Base-by-base conservation (phyloP, 2,329 filamentous ascomycete genomes). In the Penicillium sp. region DNA sequence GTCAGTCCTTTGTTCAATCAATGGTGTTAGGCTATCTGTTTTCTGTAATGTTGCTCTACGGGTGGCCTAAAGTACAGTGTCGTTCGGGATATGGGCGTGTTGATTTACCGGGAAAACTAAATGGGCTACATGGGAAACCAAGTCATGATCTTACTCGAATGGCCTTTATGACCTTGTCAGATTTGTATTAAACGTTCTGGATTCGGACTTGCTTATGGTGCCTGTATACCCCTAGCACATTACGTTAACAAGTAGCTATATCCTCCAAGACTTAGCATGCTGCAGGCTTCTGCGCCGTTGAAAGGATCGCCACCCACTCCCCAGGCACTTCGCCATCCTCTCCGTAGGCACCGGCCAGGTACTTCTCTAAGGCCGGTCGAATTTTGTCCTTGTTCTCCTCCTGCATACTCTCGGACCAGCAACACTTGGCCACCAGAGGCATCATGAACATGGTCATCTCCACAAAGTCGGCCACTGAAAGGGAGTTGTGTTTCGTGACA, bases 21-120 rank as follows among this genome's bases (percentile, higher is more conserved):
- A 64, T 62, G 72, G 71, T 66, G 70, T 73, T 73, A 56, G 69
- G 67, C 64, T 69, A 53, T 66, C 59, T 66, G 43, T 50, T 62
- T 63, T 66, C 56, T 71, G 62, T 64, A 63, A 56, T 65, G 54
- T 65, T 66, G 63, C 57, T 67, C 60, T 54, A 35, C 54, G 62
- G 62, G 62, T 64, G 66, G 59, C 60, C 58, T 51, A 64, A 64
- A 58, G 59, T 61, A 67, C 62, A 61, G 57, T 62, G 52, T 58
- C 58, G 54, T 65, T 61, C 53, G 63, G 63, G 55, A 57, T 55
- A 59, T 61, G 56, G 67, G 68, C 66, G 64, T 33, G 42, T 61
- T 59, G 56, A 64, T 70, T 67, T 69, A 62, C 65, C 59, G 55
- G 59, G 58, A 50, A 55, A 67, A 59, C 56, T 67, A 61, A 56